Percentiles rank a stretch among this genome's conserved stretches.
Evolutionary conservation across 2,329 filamentous ascomycete species (phyloP).

Genomic region (Talaromyces sp.): DNA sequence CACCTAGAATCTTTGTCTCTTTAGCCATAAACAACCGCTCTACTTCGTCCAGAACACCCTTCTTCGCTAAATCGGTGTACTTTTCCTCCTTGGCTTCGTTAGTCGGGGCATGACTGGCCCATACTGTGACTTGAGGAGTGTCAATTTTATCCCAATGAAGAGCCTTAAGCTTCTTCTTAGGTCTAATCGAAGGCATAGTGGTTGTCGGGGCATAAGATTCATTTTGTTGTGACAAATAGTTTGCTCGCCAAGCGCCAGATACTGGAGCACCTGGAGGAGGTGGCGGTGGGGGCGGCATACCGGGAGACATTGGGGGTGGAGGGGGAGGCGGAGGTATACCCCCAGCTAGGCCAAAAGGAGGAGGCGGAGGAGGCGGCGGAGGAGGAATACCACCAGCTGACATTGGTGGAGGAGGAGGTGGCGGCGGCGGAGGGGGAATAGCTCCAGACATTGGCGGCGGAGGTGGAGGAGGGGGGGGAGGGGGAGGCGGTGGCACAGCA

Average conservation of each 20-base stretch:
- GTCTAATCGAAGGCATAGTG: slow-evolving; percentile 74
- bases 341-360: slow-evolving; percentile 23
- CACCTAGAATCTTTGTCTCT: slow-evolving; percentile 79
- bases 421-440: slow-evolving; percentile 21
- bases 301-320: slow-evolving; percentile 47
- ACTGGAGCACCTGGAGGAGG: slow-evolving; percentile 51
- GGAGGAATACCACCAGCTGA: slow-evolving; percentile 45
- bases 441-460: slow-evolving; percentile 18
- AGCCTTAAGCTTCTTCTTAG: slow-evolving; percentile 99
- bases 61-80: slow-evolving; percentile 86
- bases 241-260: slow-evolving; percentile 58
- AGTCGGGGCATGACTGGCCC: slow-evolving; percentile 83
- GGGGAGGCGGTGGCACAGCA: slow-evolving; percentile 18
- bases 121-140: slow-evolving; percentile 83
- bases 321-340: slow-evolving; percentile 45
- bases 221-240: slow-evolving; percentile 66
- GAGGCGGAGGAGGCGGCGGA: slow-evolving; percentile 38
- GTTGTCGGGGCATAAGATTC: slow-evolving; percentile 57
- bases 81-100: slow-evolving; percentile 89
- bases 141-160: slow-evolving; percentile 99
- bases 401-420: slow-evolving; percentile 33
- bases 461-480: slow-evolving; percentile 21
- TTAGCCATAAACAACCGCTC: slow-evolving; percentile 97
- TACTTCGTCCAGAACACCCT: slow-evolving; percentile 94
- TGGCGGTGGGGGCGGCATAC: slow-evolving; percentile 26